Evolutionary conservation across 1,284 basidiomycete species (phyloP).

Genomic region (Puccinia polysora): DNA sequence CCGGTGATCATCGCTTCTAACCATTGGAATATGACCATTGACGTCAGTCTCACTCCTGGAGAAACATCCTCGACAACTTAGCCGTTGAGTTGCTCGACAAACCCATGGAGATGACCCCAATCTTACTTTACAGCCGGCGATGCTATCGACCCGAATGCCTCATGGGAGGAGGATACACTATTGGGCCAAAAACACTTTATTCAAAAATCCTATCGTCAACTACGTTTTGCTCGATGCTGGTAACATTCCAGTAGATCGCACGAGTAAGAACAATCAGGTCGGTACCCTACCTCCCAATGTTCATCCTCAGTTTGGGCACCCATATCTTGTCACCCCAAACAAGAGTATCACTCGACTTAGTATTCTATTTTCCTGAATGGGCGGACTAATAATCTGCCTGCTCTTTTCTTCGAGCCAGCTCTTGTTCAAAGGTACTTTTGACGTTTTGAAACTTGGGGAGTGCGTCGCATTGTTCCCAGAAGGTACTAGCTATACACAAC

Average conservation of each 20-base stretch:
- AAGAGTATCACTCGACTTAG: background rate
- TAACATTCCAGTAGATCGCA: constrained; percentile 42
- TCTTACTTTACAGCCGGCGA: constrained; percentile 12
- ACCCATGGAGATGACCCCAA: too few relatives aligned
- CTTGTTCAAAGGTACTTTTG: constrained; percentile 41
- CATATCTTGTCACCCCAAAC: background rate
- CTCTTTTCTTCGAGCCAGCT: constrained; percentile 2
- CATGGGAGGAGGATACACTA: constrained; percentile 36
- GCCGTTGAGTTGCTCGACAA: too few relatives aligned
- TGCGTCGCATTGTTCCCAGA: constrained; percentile 39
- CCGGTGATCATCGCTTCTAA: constrained; percentile 37
- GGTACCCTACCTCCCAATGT: background rate
- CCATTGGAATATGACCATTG: constrained; percentile 43
- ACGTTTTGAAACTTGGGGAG: constrained; percentile 43
- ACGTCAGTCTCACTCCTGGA: too few relatives aligned
- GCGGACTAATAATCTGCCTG: background rate
- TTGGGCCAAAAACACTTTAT: constrained; percentile 41
- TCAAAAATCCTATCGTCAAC: constrained; percentile 40
- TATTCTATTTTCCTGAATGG: background rate
- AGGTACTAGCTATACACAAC: constrained; percentile 38
- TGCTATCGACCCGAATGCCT: constrained; percentile 30
- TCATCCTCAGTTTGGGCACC: background rate
- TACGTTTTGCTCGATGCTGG: constrained; percentile 35
- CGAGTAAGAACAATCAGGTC: constrained; percentile 37
- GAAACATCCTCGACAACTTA: too few relatives aligned